These are phyloP conservation scores for Mycena belliarum DNA, from an alignment of 768 basidiomycete species.

Conservation along the genomic window DNA sequence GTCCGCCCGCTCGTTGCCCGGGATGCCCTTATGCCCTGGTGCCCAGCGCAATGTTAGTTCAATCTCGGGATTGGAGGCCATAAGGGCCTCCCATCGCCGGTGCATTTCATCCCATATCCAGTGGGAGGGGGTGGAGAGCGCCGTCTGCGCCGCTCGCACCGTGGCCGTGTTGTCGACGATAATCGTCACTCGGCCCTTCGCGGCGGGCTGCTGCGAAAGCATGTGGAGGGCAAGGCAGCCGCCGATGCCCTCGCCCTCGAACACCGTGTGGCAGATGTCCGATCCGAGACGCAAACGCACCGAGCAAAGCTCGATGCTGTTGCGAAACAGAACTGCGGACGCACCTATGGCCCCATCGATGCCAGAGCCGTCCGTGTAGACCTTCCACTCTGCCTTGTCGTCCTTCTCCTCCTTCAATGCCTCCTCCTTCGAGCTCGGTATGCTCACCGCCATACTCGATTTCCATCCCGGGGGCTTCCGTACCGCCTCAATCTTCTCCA, in stretches of 20 bases:
- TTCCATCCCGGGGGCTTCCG: not conserved
- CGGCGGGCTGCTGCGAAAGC: not conserved
- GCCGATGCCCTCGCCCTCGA: conserved; percentile 28
- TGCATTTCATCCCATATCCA: conserved; percentile 10
- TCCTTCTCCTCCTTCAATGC: conserved; percentile 3
- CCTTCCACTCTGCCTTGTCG: not conserved
- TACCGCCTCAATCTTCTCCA: conserved; percentile 3
- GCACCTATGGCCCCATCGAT: conserved; percentile 24
- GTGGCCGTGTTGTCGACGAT: conserved; percentile 26
- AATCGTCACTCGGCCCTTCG: not conserved
- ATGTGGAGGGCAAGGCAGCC: conserved; percentile 18
- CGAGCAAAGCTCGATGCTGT: not conserved
- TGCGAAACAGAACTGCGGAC: conserved; percentile 20
- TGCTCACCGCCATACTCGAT: not conserved
- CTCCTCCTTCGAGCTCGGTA: conserved; percentile 9
- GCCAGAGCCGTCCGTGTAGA: conserved; percentile 26
- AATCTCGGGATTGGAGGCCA: not conserved
- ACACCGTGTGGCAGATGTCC: conserved; percentile 24
- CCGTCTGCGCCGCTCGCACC: not conserved
- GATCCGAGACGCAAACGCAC: conserved; percentile 13
- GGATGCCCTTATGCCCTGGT: conserved; percentile 23
- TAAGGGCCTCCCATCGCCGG: not conserved
- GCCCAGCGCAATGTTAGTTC: conserved; percentile 20
- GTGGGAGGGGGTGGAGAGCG: not conserved
- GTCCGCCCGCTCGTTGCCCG: conserved; percentile 25